A percentile compares a stretch with the other conserved stretches of the same genome.
Evolutionary conservation across 2,329 filamentous ascomycete genomes (phyloP).

Genomic region (Pochonia chlamydosporia): DNA sequence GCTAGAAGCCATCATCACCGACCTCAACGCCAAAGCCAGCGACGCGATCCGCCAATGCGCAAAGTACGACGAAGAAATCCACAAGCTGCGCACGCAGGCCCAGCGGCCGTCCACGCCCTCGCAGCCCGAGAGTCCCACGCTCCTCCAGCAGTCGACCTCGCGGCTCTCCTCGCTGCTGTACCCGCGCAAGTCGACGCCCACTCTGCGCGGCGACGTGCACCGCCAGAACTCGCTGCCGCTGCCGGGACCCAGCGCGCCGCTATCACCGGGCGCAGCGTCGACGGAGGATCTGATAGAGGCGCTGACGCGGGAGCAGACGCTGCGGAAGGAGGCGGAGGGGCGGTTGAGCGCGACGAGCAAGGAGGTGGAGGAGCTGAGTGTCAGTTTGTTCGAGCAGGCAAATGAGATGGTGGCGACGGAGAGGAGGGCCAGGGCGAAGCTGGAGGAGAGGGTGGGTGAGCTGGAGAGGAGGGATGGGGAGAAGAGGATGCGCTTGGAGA

Average conservation of each 20-base stretch:
- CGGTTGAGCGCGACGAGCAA: conserved; percentile 59
- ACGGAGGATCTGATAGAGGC: conserved; percentile 53
- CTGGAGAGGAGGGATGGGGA: conserved; percentile 66
- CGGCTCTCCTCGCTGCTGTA: conserved; percentile 40
- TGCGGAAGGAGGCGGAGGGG: conserved; percentile 64
- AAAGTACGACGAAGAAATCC: conserved; percentile 51
- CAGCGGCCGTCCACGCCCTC: conserved; percentile 7
- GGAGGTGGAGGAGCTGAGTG: conserved; percentile 75
- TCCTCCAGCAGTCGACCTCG: conserved; percentile 40
- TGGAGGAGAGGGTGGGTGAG: conserved; percentile 64
- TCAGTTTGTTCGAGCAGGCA: conserved; percentile 71
- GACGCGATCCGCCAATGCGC: conserved; percentile 61
- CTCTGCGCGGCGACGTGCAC: conserved; percentile 12
- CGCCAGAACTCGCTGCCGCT: neutral
- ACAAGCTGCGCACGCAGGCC: conserved; percentile 7
- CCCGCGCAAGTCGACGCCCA: conserved; percentile 36
- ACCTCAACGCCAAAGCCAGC: conserved; percentile 66
- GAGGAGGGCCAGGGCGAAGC: conserved; percentile 60
- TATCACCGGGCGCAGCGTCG: conserved; percentile 15
- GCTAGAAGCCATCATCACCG: conserved; percentile 63
- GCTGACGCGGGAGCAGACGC: conserved; percentile 58
- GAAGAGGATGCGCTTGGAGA: conserved; percentile 62
- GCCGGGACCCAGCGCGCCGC: too few relatives aligned
- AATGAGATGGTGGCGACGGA: conserved; percentile 84
- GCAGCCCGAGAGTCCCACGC: conserved; percentile 29